Base-by-base conservation (phyloP, 73 alveolate species). In the Paramecium sonneborni region DNA sequence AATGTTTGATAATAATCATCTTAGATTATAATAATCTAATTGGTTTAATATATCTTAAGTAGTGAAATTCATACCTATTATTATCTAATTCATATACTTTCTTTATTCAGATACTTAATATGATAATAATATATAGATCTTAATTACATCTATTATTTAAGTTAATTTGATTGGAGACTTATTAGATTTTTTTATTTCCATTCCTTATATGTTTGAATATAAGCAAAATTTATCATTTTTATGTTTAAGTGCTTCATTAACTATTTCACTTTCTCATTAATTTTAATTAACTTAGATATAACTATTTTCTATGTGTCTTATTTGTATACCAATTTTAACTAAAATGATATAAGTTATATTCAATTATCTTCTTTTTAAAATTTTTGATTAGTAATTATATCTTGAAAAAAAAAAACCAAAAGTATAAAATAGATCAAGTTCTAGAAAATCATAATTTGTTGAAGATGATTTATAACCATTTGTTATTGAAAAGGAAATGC, bases 401-500 rank as follows among this genome's bases (percentile, higher is more conserved):
- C 39, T 37, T 44, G 90, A 79, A 44, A 79, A 44, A 18, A 32
- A 62, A n/a, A 62, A 32, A 79, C 8, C 8, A 43, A 79, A 41
- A 43, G 28, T 43, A 6, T 12, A 30, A 62, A 62, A 62, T 23
- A 21, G 44, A 14, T 62, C 46, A 32, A 34, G 28, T 24, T 39
- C 39, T 5, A 62, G 84, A 79, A 46, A 20, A 30, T 46, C 76
- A 1, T 5, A 23, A 23, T 43, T 79, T 20, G 39, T 79, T 5
- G 41, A 43, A 44, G 90, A 62, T 30, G 84, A 79, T 11, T 14
- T 30, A 44, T 5, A 23, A 20, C 76, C 90, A 24, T 79, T 79
- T 79, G 90, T 79, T 0, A 79, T 79, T 12, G 90, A 79, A 21
- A 79, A 44, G 34, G 90, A 79, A 41, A 41, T 39, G 69, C 12